Evolutionary conservation across 306 rosid genomes (phyloP).

Genomic region (Alnus glutinosa): DNA sequence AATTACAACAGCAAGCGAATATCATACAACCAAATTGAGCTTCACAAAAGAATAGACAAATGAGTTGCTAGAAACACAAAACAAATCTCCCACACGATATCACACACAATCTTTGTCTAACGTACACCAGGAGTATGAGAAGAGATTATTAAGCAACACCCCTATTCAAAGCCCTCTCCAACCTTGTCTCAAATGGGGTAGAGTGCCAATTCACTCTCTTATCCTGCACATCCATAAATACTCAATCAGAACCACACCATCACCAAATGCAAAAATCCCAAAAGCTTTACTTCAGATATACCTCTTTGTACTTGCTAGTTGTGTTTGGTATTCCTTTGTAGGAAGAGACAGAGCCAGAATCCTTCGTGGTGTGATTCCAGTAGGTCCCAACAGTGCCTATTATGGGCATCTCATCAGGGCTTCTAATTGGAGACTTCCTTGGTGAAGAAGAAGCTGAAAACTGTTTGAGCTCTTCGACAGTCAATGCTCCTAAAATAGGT

Average conservation of each 20-base stretch:
- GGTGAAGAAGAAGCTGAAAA: constrained; percentile 70
- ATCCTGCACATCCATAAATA: constrained; percentile 64
- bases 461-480: constrained; percentile 74
- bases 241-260: constrained; percentile 46
- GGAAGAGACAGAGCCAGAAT: constrained; percentile 50
- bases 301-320: constrained; percentile 92
- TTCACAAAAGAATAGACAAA: constrained; percentile 42
- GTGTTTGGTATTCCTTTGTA: constrained; percentile 85
- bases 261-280: constrained; percentile 18
- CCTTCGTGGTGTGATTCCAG: constrained; percentile 54
- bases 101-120: constrained; percentile 29
- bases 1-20: too few relatives aligned
- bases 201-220: constrained; percentile 77
- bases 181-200: constrained; percentile 83
- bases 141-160: constrained; percentile 47
- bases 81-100: constrained; percentile 24
- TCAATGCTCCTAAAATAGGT: constrained; percentile 87
- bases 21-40: background rate
- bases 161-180: constrained; percentile 76
- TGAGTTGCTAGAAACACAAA: constrained; percentile 28
- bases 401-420: constrained; percentile 77
- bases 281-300: constrained; percentile 43
- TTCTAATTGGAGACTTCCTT: constrained; percentile 63
- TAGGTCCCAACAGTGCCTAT: constrained; percentile 81
- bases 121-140: constrained; percentile 27